Evolutionary conservation across 768 basidiomycete species (phyloP).

Genomic region (Naganishia onofrii): DNA sequence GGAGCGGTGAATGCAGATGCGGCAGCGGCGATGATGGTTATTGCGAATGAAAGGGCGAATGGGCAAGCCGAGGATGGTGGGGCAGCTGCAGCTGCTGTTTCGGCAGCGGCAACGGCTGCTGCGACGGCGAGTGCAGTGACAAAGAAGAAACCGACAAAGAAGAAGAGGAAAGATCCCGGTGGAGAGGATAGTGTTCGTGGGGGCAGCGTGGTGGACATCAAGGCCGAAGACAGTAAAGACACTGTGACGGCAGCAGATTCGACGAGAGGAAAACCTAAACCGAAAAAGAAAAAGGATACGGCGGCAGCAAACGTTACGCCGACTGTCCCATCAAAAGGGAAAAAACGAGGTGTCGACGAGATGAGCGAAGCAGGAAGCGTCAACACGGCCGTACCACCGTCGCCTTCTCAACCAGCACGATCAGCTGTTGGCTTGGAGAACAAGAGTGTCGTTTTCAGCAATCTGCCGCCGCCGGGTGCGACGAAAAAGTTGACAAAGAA

Average conservation of each 20-base stretch:
- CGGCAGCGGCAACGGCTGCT: no score
- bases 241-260: neutral
- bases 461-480: neutral
- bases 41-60: constrained; percentile 23
- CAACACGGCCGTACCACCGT: constrained; percentile 7
- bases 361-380: constrained; percentile 28
- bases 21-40: constrained; percentile 12
- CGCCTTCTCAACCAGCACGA: constrained; percentile 1
- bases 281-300: constrained; percentile 29
- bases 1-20: constrained; percentile 8
- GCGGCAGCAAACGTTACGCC: neutral
- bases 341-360: constrained; percentile 27
- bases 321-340: constrained; percentile 11
- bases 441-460: neutral
- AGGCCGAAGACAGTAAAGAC: constrained; percentile 11
- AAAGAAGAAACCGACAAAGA: constrained; percentile 17
- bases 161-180: constrained; percentile 17
- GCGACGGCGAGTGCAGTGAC: neutral
- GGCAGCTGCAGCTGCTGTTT: neutral
- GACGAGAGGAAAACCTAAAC: constrained; percentile 14
- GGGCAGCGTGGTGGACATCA: constrained; percentile 12
- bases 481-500: constrained; percentile 10
- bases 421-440: constrained; percentile 2
- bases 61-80: constrained; percentile 16
- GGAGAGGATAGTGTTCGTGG: constrained; percentile 8